A percentile compares a stretch with the other conserved stretches of the same genome.
These are phyloP conservation scores for Aureobasidium mangrovei DNA, from an alignment of 2,329 filamentous ascomycete genomes.

Conservation along the genomic window DNA sequence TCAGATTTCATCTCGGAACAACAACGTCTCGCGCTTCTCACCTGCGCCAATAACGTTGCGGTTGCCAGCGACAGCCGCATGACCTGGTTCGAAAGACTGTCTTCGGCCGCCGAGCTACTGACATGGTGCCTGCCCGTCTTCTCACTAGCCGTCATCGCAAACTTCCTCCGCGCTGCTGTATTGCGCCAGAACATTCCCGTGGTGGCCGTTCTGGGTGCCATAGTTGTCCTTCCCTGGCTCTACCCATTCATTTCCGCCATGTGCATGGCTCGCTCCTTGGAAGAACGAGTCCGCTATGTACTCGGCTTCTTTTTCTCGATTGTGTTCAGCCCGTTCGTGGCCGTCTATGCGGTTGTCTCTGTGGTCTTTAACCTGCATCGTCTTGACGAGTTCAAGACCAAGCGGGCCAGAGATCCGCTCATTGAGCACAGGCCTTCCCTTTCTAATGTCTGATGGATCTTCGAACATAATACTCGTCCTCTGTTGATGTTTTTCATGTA, in stretches of 20 bases:
- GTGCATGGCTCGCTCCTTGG: conserved; percentile 22
- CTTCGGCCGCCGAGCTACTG: conserved; percentile 39
- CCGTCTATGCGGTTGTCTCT: conserved; percentile 36
- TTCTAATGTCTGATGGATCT: too few species aligned
- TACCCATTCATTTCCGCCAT: conserved; percentile 24
- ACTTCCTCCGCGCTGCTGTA: conserved; percentile 20
- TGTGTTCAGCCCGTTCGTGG: conserved; percentile 32
- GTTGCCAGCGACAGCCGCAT: conserved; percentile 39
- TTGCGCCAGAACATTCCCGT: background rate
- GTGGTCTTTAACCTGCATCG: conserved; percentile 35
- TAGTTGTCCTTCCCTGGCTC: conserved; percentile 25
- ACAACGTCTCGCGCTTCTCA: conserved; percentile 42
- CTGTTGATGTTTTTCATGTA: too few species aligned
- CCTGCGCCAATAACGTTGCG: conserved; percentile 42
- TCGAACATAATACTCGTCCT: too few species aligned
- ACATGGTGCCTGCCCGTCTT: conserved; percentile 29
- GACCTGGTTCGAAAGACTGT: conserved; percentile 36
- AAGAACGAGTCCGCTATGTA: conserved; percentile 24
- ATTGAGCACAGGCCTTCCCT: too few species aligned
- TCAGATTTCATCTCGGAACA: conserved; percentile 43
- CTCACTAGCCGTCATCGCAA: conserved; percentile 20
- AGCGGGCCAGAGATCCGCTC: too few species aligned
- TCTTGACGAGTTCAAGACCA: background rate
- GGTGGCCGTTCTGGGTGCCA: conserved; percentile 19
- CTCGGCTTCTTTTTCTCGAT: conserved; percentile 24